These are phyloP conservation scores for Allomyces macrogynus DNA, from an alignment of 192 early-diverging fungal species.

Conservation along the genomic window DNA sequence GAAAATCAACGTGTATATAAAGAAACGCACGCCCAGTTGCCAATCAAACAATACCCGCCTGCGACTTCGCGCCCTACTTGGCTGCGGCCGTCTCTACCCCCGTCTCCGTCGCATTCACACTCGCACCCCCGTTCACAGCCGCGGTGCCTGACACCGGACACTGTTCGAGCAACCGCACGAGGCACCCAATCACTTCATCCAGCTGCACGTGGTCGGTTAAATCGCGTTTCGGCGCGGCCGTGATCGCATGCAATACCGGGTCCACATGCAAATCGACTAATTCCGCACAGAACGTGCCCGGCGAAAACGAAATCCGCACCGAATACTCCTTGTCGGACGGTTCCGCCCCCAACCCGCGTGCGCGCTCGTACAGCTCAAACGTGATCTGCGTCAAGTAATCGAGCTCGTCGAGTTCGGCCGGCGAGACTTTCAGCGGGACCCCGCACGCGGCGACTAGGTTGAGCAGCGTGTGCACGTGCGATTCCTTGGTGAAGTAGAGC, in stretches of 20 bases:
- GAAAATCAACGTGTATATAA: no score
- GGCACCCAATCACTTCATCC: constrained; percentile 39
- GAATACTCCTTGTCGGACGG: constrained; percentile 51
- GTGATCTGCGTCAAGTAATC: constrained; percentile 96
- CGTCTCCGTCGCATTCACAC: no score
- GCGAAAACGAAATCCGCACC: constrained; percentile 68
- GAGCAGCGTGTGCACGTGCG: constrained; percentile 78
- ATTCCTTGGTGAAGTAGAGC: constrained; percentile 90
- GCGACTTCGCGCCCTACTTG: no score
- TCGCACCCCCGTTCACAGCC: no score
- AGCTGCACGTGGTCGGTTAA: constrained; percentile 68
- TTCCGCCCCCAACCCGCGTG: constrained; percentile 18
- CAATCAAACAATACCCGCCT: no score
- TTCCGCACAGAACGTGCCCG: constrained; percentile 76
- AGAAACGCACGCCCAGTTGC: no score
- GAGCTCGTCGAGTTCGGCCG: constrained; percentile 55
- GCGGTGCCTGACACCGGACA: no score
- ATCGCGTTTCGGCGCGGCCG: constrained; percentile 67
- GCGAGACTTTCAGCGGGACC: constrained; percentile 45
- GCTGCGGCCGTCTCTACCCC: no score
- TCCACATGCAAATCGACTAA: constrained; percentile 76
- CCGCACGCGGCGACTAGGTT: constrained; percentile 78
- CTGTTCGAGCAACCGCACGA: constrained; percentile 29
- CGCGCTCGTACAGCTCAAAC: constrained; percentile 87
- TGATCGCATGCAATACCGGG: constrained; percentile 49